A percentile compares a stretch with the other conserved stretches of the same genome.
These are phyloP conservation scores for Petasospora fabianii DNA, from an alignment of 1,139 yeast species.

Conservation along the genomic window DNA sequence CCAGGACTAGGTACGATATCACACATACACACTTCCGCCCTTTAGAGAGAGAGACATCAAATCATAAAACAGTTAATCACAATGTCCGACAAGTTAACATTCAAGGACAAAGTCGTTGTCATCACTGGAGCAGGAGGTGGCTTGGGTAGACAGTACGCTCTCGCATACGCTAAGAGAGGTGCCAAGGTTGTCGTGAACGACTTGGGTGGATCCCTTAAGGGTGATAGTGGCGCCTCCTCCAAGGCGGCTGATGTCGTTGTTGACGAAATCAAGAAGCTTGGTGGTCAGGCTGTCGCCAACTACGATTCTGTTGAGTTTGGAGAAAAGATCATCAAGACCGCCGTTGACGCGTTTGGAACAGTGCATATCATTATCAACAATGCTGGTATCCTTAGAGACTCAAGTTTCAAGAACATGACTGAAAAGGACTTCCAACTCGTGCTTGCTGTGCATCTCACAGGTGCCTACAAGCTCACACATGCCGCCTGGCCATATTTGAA, in stretches of 20 bases:
- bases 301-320: constrained; percentile 90
- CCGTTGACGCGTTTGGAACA: constrained; percentile 81
- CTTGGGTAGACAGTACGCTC: constrained; percentile 83
- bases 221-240: constrained; percentile 56
- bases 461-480: constrained; percentile 79
- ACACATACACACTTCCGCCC: no score
- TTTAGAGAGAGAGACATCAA: no score
- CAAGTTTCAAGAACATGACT: constrained; percentile 69
- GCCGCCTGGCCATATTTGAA: constrained; percentile 94
- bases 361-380: constrained; percentile 89
- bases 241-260: constrained; percentile 94
- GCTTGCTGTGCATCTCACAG: constrained; percentile 82
- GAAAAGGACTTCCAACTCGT: constrained; percentile 78
- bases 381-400: constrained; percentile 87
- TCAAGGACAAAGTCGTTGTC: constrained; percentile 80
- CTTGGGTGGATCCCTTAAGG: constrained; percentile 79
- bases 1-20: no score
- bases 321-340: constrained; percentile 80
- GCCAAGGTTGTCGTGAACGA: constrained; percentile 93
- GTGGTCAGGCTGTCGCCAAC: constrained; percentile 91
- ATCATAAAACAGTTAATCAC: no score
- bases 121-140: constrained; percentile 99
- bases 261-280: constrained; percentile 67
- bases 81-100: constrained; percentile 33
- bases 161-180: constrained; percentile 84